Conservation (phyloP, 2,329 filamentous ascomycete species). For the Aureobasidium sp. region DNA sequence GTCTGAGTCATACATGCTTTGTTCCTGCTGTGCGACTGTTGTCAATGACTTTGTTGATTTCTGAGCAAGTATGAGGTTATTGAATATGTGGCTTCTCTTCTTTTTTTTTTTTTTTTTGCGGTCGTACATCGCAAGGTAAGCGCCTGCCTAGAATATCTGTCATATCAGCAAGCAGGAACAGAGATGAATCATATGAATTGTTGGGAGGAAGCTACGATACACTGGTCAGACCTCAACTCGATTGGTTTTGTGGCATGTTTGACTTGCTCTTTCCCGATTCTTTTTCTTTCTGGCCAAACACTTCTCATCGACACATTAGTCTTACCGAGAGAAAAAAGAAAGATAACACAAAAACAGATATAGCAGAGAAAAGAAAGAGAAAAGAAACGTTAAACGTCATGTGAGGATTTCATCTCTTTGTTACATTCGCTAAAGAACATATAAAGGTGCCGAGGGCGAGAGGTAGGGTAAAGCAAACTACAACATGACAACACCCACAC, state of each 20-base stretch:
- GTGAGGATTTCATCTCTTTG: too few relatives aligned
- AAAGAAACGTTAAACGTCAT: background rate
- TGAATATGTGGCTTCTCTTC: background rate
- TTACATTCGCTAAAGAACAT: too few relatives aligned
- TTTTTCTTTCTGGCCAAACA: background rate
- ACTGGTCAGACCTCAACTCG: background rate
- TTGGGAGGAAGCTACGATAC: background rate
- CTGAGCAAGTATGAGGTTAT: background rate
- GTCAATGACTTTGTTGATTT: background rate
- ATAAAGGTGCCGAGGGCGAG: background rate
- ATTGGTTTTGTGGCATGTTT: background rate
- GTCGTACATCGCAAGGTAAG: background rate
- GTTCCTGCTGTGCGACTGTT: background rate
- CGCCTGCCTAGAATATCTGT: background rate
- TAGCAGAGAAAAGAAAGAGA: background rate
- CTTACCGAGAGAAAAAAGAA: background rate
- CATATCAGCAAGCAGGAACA: background rate
- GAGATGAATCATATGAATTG: background rate
- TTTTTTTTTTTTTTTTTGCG: background rate
- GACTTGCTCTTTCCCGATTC: background rate
- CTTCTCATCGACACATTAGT: background rate
- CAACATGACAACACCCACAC: slow-evolving; percentile 82
- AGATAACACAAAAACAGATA: background rate
- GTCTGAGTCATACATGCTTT: background rate
- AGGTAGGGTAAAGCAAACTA: slow-evolving; percentile 28